Percentiles rank a stretch among this genome's conserved stretches.
These are phyloP conservation scores for Neurospora sp. DNA, from an alignment of 495 filamentous ascomycete species.

Conservation along the genomic window DNA sequence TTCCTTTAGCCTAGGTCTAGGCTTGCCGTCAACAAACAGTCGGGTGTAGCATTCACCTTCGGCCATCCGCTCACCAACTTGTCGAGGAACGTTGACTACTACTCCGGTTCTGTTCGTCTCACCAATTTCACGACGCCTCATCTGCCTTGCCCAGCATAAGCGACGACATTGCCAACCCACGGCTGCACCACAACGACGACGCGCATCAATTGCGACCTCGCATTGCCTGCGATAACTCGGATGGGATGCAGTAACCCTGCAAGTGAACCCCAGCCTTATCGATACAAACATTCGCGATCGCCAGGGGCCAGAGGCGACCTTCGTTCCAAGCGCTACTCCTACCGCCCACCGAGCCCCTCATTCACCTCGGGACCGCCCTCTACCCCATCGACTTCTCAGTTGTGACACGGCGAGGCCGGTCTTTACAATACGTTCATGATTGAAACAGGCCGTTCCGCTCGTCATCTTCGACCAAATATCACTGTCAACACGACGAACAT, in stretches of 20 bases:
- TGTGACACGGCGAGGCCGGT: slow-evolving; percentile 11
- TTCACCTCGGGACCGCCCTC: neutral
- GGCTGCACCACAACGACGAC: neutral
- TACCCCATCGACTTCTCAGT: slow-evolving; percentile 2
- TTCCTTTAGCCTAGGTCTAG: neutral
- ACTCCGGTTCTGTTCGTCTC: neutral
- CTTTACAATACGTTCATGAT: slow-evolving; percentile 16
- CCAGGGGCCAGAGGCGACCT: slow-evolving; percentile 1
- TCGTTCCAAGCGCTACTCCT: neutral
- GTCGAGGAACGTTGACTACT: neutral
- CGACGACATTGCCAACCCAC: neutral
- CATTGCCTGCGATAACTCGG: neutral
- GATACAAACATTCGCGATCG: slow-evolving; percentile 14
- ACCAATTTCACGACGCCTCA: neutral
- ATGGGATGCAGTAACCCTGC: neutral
- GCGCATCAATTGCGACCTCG: neutral
- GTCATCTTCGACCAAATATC: slow-evolving; percentile 7
- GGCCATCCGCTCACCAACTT: neutral
- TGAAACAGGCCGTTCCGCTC: slow-evolving; percentile 12
- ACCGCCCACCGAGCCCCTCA: slow-evolving; percentile 12
- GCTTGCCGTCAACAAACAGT: neutral
- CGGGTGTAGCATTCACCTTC: neutral
- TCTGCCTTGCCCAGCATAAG: neutral
- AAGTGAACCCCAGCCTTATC: slow-evolving; percentile 13
- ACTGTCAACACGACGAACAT: neutral